phyloP scores from a whole-genome alignment of 2,329 filamentous ascomycete species.

The Aaosphaeria pasadenensis region DNA sequence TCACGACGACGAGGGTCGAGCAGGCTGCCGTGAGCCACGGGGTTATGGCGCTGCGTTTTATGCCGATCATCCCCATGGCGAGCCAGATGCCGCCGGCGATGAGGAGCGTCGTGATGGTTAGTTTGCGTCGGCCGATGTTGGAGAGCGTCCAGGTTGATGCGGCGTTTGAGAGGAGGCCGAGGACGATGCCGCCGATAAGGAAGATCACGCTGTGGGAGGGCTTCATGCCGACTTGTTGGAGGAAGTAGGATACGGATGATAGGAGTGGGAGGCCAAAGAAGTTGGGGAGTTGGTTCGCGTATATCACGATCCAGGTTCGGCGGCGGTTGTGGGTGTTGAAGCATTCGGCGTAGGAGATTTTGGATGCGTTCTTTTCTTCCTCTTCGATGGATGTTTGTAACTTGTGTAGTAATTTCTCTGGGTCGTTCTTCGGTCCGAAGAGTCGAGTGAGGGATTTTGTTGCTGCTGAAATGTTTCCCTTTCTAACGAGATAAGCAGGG shows the following conservation, averaged over 20 bases:
- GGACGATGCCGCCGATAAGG: constrained; percentile 10
- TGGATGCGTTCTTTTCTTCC: constrained; percentile 46
- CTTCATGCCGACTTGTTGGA: constrained; percentile 11
- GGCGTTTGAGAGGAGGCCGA: constrained; percentile 9
- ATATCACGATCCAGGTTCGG: constrained; percentile 28
- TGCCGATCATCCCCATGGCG: constrained; percentile 12
- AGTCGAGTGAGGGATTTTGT: constrained; percentile 48
- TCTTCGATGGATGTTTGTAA: constrained; percentile 45
- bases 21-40: constrained; percentile 10
- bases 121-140: constrained; percentile 9
- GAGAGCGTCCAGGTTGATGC: constrained; percentile 11
- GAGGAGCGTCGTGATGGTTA: constrained; percentile 7
- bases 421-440: constrained; percentile 35
- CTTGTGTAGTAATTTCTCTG: constrained; percentile 21
- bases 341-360: constrained; percentile 23
- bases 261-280: constrained; percentile 48
- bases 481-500: constrained; percentile 46
- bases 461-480: constrained; percentile 33
- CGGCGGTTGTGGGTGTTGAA: constrained; percentile 11
- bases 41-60: constrained; percentile 9
- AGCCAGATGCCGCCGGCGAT: constrained; percentile 8
- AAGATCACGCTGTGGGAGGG: constrained; percentile 8
- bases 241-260: constrained; percentile 41
- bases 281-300: constrained; percentile 43
- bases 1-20: constrained; percentile 4